phyloP scores from a whole-genome alignment of 2,329 filamentous ascomycete genomes.

The Trichoderma asperellum region DNA sequence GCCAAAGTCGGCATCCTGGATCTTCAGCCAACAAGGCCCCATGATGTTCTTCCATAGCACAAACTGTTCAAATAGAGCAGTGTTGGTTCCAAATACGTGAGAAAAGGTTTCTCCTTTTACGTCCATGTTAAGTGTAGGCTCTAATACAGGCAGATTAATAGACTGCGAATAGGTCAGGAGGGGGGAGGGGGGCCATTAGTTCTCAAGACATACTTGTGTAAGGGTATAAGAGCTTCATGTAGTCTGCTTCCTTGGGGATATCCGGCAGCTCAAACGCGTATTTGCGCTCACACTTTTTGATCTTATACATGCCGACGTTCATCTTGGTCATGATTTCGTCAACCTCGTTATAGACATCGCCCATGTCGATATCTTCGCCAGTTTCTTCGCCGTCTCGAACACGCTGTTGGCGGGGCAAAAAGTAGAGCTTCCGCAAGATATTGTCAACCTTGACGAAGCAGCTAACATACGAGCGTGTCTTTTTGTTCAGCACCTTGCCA shows the following conservation, averaged over 20 bases:
- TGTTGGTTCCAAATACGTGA: conserved; percentile 91
- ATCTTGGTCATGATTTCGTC: conserved; percentile 85
- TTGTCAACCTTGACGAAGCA: conserved; percentile 97
- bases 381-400: conserved; percentile 66
- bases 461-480: conserved; percentile 76
- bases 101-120: conserved; percentile 86
- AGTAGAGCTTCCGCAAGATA: conserved; percentile 88
- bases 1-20: conserved; percentile 81
- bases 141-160: conserved; percentile 41
- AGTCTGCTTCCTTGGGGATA: conserved; percentile 86
- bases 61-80: conserved; percentile 94
- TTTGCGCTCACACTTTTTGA: conserved; percentile 85
- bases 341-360: conserved; percentile 87
- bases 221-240: conserved; percentile 94
- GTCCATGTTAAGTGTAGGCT: conserved; percentile 71
- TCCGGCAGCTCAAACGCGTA: conserved; percentile 92
- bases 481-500: conserved; percentile 92
- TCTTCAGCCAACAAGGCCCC: conserved; percentile 96
- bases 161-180: conserved; percentile 1
- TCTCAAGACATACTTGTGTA: conserved; percentile 69
- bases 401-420: conserved; percentile 75
- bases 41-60: conserved; percentile 99
- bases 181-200: background rate
- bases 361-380: conserved; percentile 79
- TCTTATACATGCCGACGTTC: conserved; percentile 87